phyloP scores from a whole-genome alignment of 225 moss, liverwort and hornwort genomes.

The Climacium dendroides region DNA sequence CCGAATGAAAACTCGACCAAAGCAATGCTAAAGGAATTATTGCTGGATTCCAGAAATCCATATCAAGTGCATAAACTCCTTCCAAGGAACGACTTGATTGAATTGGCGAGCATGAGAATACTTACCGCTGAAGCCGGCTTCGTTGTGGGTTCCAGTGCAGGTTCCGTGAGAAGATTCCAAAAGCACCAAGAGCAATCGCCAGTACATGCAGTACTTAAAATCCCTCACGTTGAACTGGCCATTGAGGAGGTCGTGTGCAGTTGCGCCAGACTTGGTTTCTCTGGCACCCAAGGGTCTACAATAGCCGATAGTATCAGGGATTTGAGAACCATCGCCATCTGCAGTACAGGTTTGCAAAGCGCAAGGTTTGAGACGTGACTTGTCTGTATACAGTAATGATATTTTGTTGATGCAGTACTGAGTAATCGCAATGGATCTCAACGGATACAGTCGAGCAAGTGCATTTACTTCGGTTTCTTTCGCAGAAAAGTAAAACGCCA shows the following conservation, averaged over 20 bases:
- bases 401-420: neutral
- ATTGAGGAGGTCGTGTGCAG: conserved; percentile 43
- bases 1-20: conserved; percentile 3
- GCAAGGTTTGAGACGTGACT: neutral
- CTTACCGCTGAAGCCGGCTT: conserved; percentile 12
- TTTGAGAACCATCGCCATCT: neutral
- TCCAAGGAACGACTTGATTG: conserved; percentile 1
- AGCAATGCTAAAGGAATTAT: neutral
- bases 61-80: conserved; percentile 3
- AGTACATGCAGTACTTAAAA: neutral
- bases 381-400: neutral
- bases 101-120: neutral
- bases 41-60: neutral
- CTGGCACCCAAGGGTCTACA: conserved; percentile 32
- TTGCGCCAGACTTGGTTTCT: conserved; percentile 45
- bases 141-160: neutral
- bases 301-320: conserved; percentile 14
- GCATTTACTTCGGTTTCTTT: neutral
- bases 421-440: neutral
- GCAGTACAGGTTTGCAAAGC: neutral
- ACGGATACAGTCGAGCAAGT: neutral
- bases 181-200: neutral
- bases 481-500: neutral
- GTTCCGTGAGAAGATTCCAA: neutral
- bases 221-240: conserved; percentile 7